These are phyloP conservation scores for Flaveria linearis DNA, from an alignment of 129 eudicot species.

Conservation along the genomic window DNA sequence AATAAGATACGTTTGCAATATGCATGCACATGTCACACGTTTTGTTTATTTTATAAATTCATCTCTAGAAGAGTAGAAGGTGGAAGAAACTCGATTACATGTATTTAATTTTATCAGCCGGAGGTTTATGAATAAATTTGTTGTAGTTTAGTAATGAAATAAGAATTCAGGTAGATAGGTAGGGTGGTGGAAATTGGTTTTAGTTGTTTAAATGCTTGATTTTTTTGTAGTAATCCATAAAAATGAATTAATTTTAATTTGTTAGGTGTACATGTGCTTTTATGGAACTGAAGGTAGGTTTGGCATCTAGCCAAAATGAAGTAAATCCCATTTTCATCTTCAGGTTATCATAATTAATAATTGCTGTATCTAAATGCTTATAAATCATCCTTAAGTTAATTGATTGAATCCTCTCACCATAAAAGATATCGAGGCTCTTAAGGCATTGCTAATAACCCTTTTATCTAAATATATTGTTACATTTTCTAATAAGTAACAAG, in stretches of 20 bases:
- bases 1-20: too few species aligned
- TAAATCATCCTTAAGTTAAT: not conserved
- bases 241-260: constrained; percentile 5
- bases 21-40: too few species aligned
- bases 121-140: not conserved
- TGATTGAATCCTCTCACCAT: too few species aligned
- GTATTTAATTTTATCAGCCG: too few species aligned
- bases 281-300: constrained; percentile 26
- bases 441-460: too few species aligned
- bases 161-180: constrained; percentile 14
- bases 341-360: not conserved
- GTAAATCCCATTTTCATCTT: not conserved
- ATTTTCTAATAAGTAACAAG: not conserved
- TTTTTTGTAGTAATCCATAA: constrained; percentile 23
- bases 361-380: constrained; percentile 7
- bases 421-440: not conserved
- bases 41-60: too few species aligned
- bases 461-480: too few species aligned
- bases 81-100: too few species aligned
- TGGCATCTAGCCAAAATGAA: constrained; percentile 14
- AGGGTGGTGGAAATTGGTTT: constrained; percentile 2
- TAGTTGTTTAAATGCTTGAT: constrained; percentile 14
- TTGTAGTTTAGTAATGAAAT: constrained; percentile 6
- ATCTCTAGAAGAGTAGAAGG: too few species aligned
- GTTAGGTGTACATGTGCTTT: constrained; percentile 9